A percentile compares a stretch with the other conserved stretches of the same genome.
These are phyloP conservation scores for Orbilia javanica DNA, from an alignment of 2,329 filamentous ascomycete species.

Conservation along the genomic window DNA sequence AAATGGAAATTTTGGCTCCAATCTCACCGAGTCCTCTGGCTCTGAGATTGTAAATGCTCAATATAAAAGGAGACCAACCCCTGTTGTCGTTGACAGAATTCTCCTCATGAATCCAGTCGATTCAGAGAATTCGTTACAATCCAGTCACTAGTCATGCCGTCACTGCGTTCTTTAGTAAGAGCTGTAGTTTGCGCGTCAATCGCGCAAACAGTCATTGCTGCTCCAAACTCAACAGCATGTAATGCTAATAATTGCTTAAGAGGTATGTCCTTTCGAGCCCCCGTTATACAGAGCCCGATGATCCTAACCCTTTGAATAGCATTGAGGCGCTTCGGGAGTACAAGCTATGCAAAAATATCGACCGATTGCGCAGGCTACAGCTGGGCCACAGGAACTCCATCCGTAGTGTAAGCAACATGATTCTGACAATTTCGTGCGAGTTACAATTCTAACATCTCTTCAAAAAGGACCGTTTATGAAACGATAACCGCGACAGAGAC, in stretches of 20 bases:
- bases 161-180: neutral
- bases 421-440: neutral
- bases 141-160: neutral
- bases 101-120: too few relatives aligned
- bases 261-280: neutral
- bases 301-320: neutral
- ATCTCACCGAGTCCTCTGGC: neutral
- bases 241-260: conserved; percentile 19
- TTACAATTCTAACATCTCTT: neutral
- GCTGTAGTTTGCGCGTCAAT: conserved; percentile 1
- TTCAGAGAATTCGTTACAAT: too few relatives aligned
- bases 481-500: neutral
- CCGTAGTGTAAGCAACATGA: neutral
- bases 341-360: neutral
- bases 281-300: neutral
- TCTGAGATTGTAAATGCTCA: neutral
- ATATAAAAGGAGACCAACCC: neutral
- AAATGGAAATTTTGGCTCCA: neutral
- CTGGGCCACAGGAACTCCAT: neutral
- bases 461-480: neutral
- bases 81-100: neutral
- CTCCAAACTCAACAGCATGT: neutral
- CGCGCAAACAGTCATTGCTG: neutral
- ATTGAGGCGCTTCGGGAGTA: conserved; percentile 8
- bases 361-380: neutral